Conservation (phyloP, 169 alveolate species). For the Plasmodium gaboni region DNA sequence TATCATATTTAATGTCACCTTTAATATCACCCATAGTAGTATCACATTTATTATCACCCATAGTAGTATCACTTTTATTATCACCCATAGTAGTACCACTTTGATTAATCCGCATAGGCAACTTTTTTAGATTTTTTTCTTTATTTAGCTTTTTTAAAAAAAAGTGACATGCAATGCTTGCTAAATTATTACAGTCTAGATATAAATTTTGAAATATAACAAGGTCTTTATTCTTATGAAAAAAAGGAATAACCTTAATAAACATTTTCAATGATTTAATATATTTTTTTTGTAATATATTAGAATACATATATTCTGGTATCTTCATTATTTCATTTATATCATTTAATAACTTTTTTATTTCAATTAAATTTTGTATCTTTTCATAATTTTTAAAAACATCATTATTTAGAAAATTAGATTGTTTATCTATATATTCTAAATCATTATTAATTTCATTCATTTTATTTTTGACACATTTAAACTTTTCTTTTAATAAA, state of each 20-base stretch:
- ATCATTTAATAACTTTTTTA: conserved; percentile 56
- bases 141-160: conserved; percentile 17
- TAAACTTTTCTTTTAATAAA: conserved; percentile 80
- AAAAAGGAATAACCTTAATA: conserved; percentile 57
- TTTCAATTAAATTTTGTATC: conserved; percentile 45
- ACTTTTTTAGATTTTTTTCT: conserved; percentile 6
- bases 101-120: neutral
- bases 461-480: conserved; percentile 74
- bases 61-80: neutral
- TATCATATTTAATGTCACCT: no score
- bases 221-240: conserved; percentile 24
- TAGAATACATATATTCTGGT: conserved; percentile 48
- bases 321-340: conserved; percentile 59
- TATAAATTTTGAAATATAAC: conserved; percentile 22
- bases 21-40: no score
- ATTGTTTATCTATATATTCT: conserved; percentile 29
- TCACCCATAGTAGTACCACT: neutral
- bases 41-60: no score
- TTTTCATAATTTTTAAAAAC: conserved; percentile 26
- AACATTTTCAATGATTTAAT: conserved; percentile 26
- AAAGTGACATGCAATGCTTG: conserved; percentile 44
- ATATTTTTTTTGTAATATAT: conserved; percentile 12
- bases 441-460: conserved; percentile 20
- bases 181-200: conserved; percentile 64
- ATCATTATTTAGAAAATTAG: conserved; percentile 8